Percentiles rank a stretch among this genome's conserved stretches.
Evolutionary conservation across 2,329 filamentous ascomycete genomes (phyloP).

Genomic region (Ceratocystis harringtonii): DNA sequence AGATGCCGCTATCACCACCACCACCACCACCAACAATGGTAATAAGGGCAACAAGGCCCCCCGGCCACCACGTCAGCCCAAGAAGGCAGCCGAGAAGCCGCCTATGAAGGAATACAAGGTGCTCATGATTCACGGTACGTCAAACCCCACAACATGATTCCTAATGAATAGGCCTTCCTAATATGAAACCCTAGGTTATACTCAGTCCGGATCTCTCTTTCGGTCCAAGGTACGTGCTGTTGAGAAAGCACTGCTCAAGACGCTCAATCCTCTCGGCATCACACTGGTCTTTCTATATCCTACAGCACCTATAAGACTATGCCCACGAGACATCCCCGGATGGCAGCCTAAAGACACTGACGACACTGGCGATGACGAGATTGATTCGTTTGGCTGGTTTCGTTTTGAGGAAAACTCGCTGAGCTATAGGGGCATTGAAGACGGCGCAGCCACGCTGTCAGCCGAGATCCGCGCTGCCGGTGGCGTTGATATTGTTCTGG

Average conservation of each 20-base stretch:
- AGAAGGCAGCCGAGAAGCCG: slow-evolving; percentile 12
- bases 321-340: slow-evolving; percentile 52
- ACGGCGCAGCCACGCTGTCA: slow-evolving; percentile 50
- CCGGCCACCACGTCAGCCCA: slow-evolving; percentile 11
- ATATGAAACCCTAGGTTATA: slow-evolving; percentile 47
- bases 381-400: slow-evolving; percentile 70
- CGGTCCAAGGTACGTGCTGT: slow-evolving; percentile 76
- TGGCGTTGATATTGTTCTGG: slow-evolving; percentile 62
- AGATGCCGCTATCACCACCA: not conserved
- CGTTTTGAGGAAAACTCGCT: slow-evolving; percentile 49
- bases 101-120: slow-evolving; percentile 45
- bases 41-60: slow-evolving; percentile 6
- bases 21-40: not conserved
- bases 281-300: slow-evolving; percentile 48
- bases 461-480: slow-evolving; percentile 45
- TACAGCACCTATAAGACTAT: slow-evolving; percentile 50
- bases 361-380: slow-evolving; percentile 25
- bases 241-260: slow-evolving; percentile 63
- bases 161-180: not conserved
- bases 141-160: not conserved
- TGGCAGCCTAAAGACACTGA: slow-evolving; percentile 36
- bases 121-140: slow-evolving; percentile 59
- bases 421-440: slow-evolving; percentile 54
- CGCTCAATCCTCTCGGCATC: slow-evolving; percentile 45
- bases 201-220: slow-evolving; percentile 77